Evolutionary conservation across 768 basidiomycete genomes (phyloP).

Genomic region (Lactarius sp.): DNA sequence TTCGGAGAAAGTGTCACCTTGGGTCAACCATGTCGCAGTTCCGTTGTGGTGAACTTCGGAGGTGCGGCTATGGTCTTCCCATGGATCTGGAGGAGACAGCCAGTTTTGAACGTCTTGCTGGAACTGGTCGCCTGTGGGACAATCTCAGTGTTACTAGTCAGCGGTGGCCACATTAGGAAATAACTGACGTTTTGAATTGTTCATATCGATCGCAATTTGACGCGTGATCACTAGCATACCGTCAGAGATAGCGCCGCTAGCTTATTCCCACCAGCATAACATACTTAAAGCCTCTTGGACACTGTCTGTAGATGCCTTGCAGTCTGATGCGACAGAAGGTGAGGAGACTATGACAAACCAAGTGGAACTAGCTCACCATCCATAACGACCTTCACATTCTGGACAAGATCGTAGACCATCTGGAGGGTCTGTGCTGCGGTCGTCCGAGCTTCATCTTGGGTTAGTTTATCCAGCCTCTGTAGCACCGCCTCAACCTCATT

Average conservation of each 20-base stretch:
- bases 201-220: too few relatives aligned
- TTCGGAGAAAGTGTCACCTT: not conserved
- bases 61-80: not conserved
- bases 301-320: not conserved
- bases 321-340: not conserved
- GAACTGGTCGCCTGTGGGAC: not conserved
- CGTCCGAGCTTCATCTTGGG: not conserved
- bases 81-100: not conserved
- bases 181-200: not conserved
- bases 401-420: not conserved
- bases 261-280: too few relatives aligned
- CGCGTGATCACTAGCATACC: too few relatives aligned
- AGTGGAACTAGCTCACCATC: not conserved
- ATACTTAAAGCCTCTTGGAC: too few relatives aligned
- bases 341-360: not conserved
- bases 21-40: constrained; percentile 2
- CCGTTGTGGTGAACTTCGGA: not conserved
- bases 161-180: not conserved
- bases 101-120: not conserved
- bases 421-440: not conserved
- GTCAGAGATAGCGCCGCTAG: too few relatives aligned
- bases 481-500: not conserved
- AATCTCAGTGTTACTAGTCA: not conserved
- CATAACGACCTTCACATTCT: not conserved
- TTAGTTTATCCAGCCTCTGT: not conserved